Evolutionary conservation across 306 rosid genomes (phyloP).

Genomic region (Myrica gale): DNA sequence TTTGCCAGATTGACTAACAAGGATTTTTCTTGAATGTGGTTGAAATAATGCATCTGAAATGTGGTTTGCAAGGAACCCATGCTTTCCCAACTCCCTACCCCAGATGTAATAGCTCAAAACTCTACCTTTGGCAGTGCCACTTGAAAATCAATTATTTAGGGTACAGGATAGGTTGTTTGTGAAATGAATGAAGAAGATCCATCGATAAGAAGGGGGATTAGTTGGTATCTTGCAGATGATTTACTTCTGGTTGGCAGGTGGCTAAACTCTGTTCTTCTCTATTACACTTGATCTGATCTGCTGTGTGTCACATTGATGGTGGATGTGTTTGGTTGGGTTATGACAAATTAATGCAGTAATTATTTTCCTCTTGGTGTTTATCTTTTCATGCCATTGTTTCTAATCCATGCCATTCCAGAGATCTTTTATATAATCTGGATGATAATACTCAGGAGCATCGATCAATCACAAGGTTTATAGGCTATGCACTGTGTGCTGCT

Average conservation of each 20-base stretch:
- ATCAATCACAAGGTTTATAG: constrained; percentile 81
- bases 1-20: too few relatives aligned
- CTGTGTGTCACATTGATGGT: background rate
- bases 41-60: too few relatives aligned
- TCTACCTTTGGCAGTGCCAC: too few relatives aligned
- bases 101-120: too few relatives aligned
- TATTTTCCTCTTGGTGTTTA: background rate
- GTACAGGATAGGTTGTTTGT: too few relatives aligned
- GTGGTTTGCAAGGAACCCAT: too few relatives aligned
- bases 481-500: constrained; percentile 92
- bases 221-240: too few relatives aligned
- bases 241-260: background rate
- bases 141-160: too few relatives aligned
- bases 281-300: background rate
- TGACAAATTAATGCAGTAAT: background rate
- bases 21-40: too few relatives aligned
- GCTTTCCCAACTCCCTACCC: too few relatives aligned
- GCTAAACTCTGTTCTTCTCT: background rate
- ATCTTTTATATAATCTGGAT: background rate
- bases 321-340: background rate
- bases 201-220: too few relatives aligned
- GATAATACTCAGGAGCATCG: constrained; percentile 60
- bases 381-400: background rate
- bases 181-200: too few relatives aligned
- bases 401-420: background rate